A percentile compares a stretch with the other conserved stretches of the same genome.
Conservation (phyloP, 805 yeast genomes). For the Starmerella powellii region DNA sequence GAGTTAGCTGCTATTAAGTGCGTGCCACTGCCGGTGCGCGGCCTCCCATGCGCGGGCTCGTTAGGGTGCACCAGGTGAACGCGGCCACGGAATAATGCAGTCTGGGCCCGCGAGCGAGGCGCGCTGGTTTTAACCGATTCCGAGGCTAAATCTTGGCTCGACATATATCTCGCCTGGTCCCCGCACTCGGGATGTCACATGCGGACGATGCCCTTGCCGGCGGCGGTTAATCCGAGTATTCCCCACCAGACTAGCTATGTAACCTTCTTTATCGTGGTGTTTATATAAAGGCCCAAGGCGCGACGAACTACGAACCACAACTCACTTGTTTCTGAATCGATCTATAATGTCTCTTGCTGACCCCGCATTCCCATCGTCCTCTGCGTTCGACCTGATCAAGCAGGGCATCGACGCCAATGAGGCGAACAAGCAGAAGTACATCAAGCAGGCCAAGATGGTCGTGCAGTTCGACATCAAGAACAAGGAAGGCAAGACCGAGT, state of each 20-base stretch:
- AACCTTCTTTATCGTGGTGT: too few species aligned
- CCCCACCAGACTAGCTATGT: too few species aligned
- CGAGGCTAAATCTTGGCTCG: background rate
- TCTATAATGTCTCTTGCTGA: conserved; percentile 22
- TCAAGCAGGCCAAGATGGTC: conserved; percentile 44
- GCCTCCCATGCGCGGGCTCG: too few species aligned
- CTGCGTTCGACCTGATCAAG: conserved; percentile 31
- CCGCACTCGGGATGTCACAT: conserved; percentile 10
- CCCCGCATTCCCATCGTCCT: conserved; percentile 31
- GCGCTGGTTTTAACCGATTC: background rate
- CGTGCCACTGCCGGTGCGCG: too few species aligned
- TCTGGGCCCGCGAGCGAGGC: too few species aligned
- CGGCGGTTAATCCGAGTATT: too few species aligned
- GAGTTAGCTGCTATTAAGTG: too few species aligned
- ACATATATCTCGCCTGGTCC: background rate
- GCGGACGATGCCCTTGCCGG: background rate
- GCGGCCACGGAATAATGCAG: too few species aligned
- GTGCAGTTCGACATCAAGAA: conserved; percentile 58
- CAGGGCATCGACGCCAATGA: conserved; percentile 26
- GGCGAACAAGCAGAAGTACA: conserved; percentile 26
- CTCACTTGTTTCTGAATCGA: too few species aligned
- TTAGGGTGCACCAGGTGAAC: too few species aligned
- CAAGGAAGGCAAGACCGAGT: conserved; percentile 44
- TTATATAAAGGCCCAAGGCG: conserved; percentile 1
- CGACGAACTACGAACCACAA: too few species aligned